A percentile compares a stretch with the other conserved stretches of the same genome.
Conservation (phyloP, 805 yeast genomes). For the Huiozyma sinensis region DNA sequence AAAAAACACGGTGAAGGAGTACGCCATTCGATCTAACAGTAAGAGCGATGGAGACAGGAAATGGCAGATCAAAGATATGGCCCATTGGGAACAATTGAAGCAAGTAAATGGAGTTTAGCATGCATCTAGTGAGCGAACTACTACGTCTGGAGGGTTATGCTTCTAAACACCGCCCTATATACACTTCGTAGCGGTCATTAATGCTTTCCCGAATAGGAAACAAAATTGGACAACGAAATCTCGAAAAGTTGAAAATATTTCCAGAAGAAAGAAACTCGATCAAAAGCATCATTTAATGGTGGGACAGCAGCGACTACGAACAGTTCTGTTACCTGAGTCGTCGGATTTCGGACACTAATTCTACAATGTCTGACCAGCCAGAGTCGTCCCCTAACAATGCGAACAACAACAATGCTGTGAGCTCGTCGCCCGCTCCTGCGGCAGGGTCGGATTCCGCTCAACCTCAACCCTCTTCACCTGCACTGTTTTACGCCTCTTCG, state of each 20-base stretch:
- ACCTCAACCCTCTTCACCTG: constrained; percentile 30
- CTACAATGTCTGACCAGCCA: constrained; percentile 23
- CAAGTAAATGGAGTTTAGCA: no score
- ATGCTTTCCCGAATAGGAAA: no score
- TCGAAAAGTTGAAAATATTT: no score
- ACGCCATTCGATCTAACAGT: constrained; percentile 27
- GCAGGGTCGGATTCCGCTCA: constrained; percentile 28
- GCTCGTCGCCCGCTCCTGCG: constrained; percentile 28
- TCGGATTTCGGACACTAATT: not conserved
- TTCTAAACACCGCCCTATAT: not conserved
- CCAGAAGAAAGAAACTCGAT: no score
- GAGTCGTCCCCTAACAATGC: constrained; percentile 28
- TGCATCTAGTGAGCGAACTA: not conserved
- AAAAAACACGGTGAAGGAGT: constrained; percentile 36
- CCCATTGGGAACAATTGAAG: constrained; percentile 6
- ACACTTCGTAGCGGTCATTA: no score
- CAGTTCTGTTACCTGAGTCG: no score
- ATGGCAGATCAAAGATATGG: constrained; percentile 20
- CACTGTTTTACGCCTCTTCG: constrained; percentile 25
- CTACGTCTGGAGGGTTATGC: not conserved
- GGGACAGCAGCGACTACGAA: no score
- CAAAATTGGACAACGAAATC: no score
- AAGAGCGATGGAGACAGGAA: constrained; percentile 20
- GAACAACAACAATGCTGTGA: constrained; percentile 11
- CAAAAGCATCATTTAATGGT: no score